Evolutionary conservation across 257 asterid genomes (phyloP).

Genomic region (Petrea volubilis): DNA sequence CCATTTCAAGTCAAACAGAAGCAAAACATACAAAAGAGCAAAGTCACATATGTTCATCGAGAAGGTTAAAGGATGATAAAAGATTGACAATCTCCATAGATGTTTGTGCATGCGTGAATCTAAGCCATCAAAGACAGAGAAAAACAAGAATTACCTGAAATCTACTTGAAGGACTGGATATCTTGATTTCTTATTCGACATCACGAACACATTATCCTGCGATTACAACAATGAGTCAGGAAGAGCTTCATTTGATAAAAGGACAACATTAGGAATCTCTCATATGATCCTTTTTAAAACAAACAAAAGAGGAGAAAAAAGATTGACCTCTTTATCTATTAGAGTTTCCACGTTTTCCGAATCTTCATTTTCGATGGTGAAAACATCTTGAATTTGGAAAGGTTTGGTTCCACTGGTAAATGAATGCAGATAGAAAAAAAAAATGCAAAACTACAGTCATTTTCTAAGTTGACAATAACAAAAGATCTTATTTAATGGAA

Average conservation of each 20-base stretch:
- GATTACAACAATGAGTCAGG: conserved; percentile 14
- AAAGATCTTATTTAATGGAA: background rate
- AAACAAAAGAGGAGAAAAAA: background rate
- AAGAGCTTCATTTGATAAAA: background rate
- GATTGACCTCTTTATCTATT: conserved; percentile 60
- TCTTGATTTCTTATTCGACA: conserved; percentile 81
- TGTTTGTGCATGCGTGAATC: background rate
- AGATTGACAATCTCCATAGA: background rate
- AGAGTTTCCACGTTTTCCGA: conserved; percentile 63
- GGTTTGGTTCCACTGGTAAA: conserved; percentile 54
- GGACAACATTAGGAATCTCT: background rate
- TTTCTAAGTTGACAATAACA: background rate
- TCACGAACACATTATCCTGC: conserved; percentile 76
- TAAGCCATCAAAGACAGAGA: background rate
- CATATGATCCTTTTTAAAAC: background rate
- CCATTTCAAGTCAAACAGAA: conserved; percentile 21
- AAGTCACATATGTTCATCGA: background rate
- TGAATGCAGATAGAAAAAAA: conserved; percentile 15
- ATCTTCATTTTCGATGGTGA: conserved; percentile 58
- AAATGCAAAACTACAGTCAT: background rate
- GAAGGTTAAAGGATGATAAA: background rate
- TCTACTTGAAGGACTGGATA: conserved; percentile 86
- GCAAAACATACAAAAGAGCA: background rate
- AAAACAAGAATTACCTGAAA: conserved; percentile 45
- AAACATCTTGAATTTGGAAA: conserved; percentile 64